phyloP scores from a whole-genome alignment of 768 basidiomycete genomes.

The Hericium rajendrae region DNA sequence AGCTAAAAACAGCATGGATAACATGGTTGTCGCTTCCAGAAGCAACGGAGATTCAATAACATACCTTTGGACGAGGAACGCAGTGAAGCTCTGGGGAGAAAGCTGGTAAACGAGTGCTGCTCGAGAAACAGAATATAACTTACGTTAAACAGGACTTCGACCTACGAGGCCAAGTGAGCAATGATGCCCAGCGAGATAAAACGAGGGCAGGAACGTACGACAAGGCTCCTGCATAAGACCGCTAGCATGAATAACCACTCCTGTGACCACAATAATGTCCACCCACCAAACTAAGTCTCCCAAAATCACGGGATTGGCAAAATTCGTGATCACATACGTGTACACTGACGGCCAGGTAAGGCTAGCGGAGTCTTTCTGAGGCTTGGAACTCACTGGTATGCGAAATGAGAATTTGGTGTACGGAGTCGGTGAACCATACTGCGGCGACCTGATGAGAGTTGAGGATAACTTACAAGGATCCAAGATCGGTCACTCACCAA shows the following conservation, averaged over 20 bases:
- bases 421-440: constrained; percentile 14
- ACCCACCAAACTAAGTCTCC: neutral
- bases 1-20: neutral
- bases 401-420: constrained; percentile 17
- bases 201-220: neutral
- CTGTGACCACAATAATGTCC: neutral
- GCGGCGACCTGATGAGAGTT: neutral
- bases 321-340: constrained; percentile 43
- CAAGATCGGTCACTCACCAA: neutral
- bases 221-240: neutral
- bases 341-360: constrained; percentile 30
- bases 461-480: neutral
- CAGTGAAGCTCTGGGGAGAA: neutral
- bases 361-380: neutral
- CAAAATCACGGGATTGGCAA: constrained; percentile 7
- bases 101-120: constrained; percentile 23
- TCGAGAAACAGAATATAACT: constrained; percentile 19
- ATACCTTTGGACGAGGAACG: neutral
- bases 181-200: too few species aligned
- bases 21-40: neutral
- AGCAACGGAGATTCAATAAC: constrained; percentile 4
- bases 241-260: neutral
- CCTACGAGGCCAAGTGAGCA: constrained; percentile 16
- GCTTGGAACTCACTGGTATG: constrained; percentile 11
- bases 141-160: constrained; percentile 36